Conservation (phyloP, 352 stramenopile genomes). For the Phytophthora lateralis region DNA sequence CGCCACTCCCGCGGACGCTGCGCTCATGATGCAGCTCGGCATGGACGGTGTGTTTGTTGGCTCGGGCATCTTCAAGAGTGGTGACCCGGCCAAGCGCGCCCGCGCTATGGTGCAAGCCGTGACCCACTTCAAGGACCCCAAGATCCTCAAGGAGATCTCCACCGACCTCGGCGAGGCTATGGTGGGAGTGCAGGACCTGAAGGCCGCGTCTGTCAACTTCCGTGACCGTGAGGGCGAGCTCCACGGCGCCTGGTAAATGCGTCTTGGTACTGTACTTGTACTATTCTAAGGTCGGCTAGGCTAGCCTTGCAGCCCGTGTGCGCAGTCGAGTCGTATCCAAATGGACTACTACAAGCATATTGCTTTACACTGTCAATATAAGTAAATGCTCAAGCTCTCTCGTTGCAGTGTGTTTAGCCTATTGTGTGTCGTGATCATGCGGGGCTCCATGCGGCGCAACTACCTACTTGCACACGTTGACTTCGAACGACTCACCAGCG, state of each 20-base stretch:
- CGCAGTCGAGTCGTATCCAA: constrained; percentile 4
- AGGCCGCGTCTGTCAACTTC: constrained; percentile 96
- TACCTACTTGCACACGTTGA: constrained; percentile 41
- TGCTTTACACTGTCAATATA: constrained; percentile 27
- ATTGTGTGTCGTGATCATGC: not conserved
- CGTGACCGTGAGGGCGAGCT: constrained; percentile 95
- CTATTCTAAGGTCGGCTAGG: constrained; percentile 1
- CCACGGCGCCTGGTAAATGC: constrained; percentile 66
- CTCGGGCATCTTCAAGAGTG: constrained; percentile 98
- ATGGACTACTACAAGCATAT: constrained; percentile 15
- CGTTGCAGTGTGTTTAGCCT: not conserved
- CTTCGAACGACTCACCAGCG: constrained; percentile 39
- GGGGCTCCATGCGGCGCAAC: not conserved
- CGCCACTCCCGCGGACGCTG: constrained; percentile 97
- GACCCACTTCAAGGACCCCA: constrained; percentile 97
- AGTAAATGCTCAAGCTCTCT: constrained; percentile 23
- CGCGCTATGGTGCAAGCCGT: constrained; percentile 96
- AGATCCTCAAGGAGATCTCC: constrained; percentile 97
- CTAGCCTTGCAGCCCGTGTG: not conserved
- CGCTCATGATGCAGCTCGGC: constrained; percentile 99
- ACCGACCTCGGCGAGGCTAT: constrained; percentile 97
- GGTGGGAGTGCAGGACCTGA: constrained; percentile 98
- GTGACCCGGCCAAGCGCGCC: constrained; percentile 94
- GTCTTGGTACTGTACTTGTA: constrained; percentile 9
- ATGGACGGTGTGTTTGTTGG: constrained; percentile 99